Percentiles rank a stretch among this genome's conserved stretches.
These are phyloP conservation scores for Evernia prunastri DNA, from an alignment of 495 filamentous ascomycete genomes.

Conservation along the genomic window DNA sequence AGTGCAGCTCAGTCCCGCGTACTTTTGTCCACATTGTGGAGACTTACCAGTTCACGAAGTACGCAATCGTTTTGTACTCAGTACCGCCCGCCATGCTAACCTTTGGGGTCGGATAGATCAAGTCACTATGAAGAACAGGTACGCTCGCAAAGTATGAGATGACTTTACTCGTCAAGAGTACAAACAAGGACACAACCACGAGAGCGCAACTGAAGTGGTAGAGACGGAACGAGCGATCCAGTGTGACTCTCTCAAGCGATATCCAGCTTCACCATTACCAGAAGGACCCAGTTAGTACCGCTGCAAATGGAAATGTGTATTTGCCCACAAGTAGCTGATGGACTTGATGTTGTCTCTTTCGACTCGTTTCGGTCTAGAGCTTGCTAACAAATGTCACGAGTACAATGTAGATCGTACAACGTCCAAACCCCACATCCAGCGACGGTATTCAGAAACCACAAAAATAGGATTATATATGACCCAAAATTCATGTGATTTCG, in stretches of 20 bases:
- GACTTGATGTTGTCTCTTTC: neutral
- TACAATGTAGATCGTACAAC: too few relatives aligned
- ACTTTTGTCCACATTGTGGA: neutral
- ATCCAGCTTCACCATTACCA: neutral
- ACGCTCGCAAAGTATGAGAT: neutral
- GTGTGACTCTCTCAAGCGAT: neutral
- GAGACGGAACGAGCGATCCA: neutral
- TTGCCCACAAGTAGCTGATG: neutral
- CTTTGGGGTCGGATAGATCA: neutral
- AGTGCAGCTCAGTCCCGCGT: constrained; percentile 17
- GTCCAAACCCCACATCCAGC: too few relatives aligned
- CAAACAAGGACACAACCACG: neutral
- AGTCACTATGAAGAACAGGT: neutral
- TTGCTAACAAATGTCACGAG: too few relatives aligned
- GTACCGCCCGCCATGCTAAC: neutral
- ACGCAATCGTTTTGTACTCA: neutral
- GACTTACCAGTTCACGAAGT: neutral
- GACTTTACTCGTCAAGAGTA: neutral
- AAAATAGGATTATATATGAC: neutral
- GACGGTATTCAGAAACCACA: too few relatives aligned
- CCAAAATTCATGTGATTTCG: neutral
- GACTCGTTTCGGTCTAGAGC: neutral
- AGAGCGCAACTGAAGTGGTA: neutral
- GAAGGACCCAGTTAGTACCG: too few relatives aligned
- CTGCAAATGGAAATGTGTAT: neutral